These are phyloP conservation scores for Zygoascus bituminiphila DNA, from an alignment of 805 yeast genomes.

Conservation along the genomic window DNA sequence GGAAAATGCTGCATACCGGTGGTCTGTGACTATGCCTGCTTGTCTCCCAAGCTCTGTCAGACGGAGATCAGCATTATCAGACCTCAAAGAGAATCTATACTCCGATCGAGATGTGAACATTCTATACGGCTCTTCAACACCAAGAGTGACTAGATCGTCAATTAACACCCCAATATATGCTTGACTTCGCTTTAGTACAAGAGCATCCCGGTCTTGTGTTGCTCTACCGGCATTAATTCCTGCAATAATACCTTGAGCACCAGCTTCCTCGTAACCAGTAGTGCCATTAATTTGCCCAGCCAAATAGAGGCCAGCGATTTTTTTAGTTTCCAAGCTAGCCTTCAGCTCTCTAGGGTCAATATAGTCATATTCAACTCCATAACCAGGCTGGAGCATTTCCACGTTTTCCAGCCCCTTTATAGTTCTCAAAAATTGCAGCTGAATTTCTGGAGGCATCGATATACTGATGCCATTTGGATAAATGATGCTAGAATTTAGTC, in stretches of 20 bases:
- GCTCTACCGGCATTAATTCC: constrained; percentile 89
- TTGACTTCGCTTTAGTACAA: constrained; percentile 63
- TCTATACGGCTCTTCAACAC: constrained; percentile 93
- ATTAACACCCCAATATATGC: constrained; percentile 89
- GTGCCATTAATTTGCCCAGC: constrained; percentile 99
- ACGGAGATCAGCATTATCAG: constrained; percentile 90
- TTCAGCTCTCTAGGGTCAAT: constrained; percentile 85
- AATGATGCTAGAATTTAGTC: constrained; percentile 73
- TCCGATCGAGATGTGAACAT: constrained; percentile 98
- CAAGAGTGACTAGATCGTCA: constrained; percentile 90
- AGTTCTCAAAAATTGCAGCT: constrained; percentile 58
- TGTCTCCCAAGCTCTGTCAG: constrained; percentile 61
- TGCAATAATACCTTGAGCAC: constrained; percentile 91
- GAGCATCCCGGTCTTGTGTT: constrained; percentile 30
- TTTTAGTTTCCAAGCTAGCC: constrained; percentile 72
- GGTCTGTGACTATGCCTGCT: constrained; percentile 57
- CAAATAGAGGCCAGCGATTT: constrained; percentile 65
- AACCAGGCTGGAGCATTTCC: constrained; percentile 87
- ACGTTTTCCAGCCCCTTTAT: constrained; percentile 88
- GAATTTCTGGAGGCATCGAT: constrained; percentile 94
- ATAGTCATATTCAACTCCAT: constrained; percentile 98
- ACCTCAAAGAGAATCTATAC: constrained; percentile 78
- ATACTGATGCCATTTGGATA: constrained; percentile 96
- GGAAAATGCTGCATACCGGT: constrained; percentile 44
- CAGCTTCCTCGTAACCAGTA: constrained; percentile 98